A percentile compares a stretch with the other conserved stretches of the same genome.
These are phyloP conservation scores for Backusella macrospora DNA, from an alignment of 192 early-diverging fungal species.

Conservation along the genomic window DNA sequence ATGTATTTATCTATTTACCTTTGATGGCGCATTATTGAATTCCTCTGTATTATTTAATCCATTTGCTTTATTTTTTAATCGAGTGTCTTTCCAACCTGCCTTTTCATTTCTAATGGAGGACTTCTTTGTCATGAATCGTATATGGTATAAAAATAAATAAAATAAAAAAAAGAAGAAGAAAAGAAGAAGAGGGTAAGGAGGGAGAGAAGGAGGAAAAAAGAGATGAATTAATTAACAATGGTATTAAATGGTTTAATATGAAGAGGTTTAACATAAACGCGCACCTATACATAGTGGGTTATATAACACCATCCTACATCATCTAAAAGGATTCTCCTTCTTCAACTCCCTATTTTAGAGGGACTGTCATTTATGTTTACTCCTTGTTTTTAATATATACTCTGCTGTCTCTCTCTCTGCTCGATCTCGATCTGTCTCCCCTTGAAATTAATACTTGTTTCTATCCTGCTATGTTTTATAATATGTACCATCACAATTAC, in stretches of 20 bases:
- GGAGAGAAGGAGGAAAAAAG: not conserved
- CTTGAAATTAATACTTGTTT: not conserved
- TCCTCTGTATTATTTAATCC: not conserved
- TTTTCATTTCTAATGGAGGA: not conserved
- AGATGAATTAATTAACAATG: not conserved
- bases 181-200: not conserved
- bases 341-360: not conserved
- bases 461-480: not conserved
- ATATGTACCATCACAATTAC: not conserved
- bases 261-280: not conserved
- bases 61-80: not conserved
- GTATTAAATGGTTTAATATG: not conserved
- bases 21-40: not conserved
- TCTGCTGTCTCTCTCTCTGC: not conserved
- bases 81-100: not conserved
- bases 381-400: slow-evolving; percentile 6
- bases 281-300: not conserved
- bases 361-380: not conserved
- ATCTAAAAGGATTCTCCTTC: not conserved
- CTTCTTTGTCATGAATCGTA: not conserved
- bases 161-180: not conserved
- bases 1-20: not conserved
- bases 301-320: not conserved
- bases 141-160: not conserved
- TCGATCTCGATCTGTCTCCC: not conserved